A percentile compares a stretch with the other conserved stretches of the same genome.
These are phyloP conservation scores for Phylloboletellus chloephorus DNA, from an alignment of 1,284 basidiomycete genomes.

Conservation along the genomic window DNA sequence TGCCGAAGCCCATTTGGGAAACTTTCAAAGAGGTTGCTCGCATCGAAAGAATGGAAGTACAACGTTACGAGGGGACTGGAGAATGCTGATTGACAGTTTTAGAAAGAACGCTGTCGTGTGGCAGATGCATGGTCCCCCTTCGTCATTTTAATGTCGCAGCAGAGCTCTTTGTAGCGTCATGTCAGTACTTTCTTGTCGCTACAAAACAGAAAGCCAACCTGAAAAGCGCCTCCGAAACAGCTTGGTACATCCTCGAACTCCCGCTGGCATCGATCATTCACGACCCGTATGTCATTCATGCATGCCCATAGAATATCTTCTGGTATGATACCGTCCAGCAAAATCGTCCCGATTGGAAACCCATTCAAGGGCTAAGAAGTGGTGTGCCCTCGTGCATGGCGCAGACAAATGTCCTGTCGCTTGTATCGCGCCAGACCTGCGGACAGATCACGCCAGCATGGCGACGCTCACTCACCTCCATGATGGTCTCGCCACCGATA, in stretches of 20 bases:
- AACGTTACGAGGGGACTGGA: conserved; percentile 19
- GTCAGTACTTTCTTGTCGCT: too few relatives aligned
- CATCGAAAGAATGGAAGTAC: conserved; percentile 11
- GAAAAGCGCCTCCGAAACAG: too few relatives aligned
- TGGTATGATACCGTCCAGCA: conserved; percentile 37
- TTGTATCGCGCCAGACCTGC: conserved; percentile 39
- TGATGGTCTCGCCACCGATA: conserved; percentile 45
- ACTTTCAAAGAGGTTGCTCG: conserved; percentile 7
- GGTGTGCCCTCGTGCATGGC: conserved; percentile 44
- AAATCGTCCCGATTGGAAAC: conserved; percentile 35
- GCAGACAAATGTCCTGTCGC: conserved; percentile 36
- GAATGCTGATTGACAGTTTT: conserved; percentile 8
- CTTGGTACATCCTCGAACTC: too few relatives aligned
- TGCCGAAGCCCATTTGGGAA: conserved; percentile 9
- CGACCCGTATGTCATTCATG: conserved; percentile 4
- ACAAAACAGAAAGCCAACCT: too few relatives aligned
- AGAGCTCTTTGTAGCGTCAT: too few relatives aligned
- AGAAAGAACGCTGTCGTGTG: conserved; percentile 13
- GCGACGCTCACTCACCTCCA: conserved; percentile 38
- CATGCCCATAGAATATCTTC: conserved; percentile 30
- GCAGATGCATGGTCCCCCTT: conserved; percentile 11
- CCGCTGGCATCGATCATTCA: too few relatives aligned
- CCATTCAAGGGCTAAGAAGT: conserved; percentile 38
- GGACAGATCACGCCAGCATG: conserved; percentile 3
- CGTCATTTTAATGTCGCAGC: background rate